These are phyloP conservation scores for Phytophthora melonis DNA, from an alignment of 352 stramenopile genomes.

Conservation along the genomic window DNA sequence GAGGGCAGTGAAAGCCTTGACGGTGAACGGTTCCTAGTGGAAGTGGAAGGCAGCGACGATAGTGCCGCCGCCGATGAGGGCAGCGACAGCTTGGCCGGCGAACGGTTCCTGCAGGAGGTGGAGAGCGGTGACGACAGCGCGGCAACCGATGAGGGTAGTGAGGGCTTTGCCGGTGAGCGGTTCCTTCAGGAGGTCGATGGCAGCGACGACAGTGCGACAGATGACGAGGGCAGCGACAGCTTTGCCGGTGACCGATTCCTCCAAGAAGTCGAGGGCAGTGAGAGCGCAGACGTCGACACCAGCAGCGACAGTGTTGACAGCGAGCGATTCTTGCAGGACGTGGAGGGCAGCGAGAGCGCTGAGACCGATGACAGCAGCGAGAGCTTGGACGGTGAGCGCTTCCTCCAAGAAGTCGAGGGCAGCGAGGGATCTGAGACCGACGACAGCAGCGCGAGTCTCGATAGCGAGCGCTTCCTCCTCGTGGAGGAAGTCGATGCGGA, in stretches of 20 bases:
- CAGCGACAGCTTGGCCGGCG: conserved; percentile 5
- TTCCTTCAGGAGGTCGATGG: conserved; percentile 8
- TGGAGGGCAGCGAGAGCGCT: neutral
- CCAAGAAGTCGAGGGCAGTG: neutral
- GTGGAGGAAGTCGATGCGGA: conserved; percentile 6
- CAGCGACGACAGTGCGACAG: conserved; percentile 9
- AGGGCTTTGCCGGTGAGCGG: neutral
- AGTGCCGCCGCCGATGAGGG: neutral
- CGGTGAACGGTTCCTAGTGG: conserved; percentile 4
- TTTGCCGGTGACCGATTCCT: no score
- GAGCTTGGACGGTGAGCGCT: neutral
- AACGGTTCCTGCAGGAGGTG: conserved; percentile 8
- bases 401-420: conserved; percentile 11
- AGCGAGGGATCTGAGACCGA: conserved; percentile 4
- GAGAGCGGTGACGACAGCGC: conserved; percentile 9
- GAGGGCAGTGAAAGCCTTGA: conserved; percentile 6
- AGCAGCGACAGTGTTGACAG: neutral
- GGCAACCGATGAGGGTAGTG: neutral
- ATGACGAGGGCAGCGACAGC: neutral
- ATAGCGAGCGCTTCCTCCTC: conserved; percentile 13
- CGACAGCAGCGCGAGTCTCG: neutral
- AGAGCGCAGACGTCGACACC: conserved; percentile 4
- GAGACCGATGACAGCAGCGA: neutral
- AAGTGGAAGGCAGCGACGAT: neutral
- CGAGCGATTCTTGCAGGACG: conserved; percentile 9